phyloP scores from a whole-genome alignment of 2,329 filamentous ascomycete species.

The Emericellopsis atlantica region DNA sequence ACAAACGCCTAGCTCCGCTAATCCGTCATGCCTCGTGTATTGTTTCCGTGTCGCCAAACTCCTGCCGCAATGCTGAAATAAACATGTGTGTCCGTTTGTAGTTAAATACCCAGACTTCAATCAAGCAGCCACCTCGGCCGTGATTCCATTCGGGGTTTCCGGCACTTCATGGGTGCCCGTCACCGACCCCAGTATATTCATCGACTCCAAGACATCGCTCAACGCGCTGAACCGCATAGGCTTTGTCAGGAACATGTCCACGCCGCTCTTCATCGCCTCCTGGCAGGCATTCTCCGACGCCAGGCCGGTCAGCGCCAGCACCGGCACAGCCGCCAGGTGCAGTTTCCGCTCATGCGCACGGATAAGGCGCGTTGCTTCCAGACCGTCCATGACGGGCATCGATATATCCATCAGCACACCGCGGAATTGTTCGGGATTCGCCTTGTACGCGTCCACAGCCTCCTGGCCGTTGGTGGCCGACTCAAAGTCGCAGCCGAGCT shows the following conservation, averaged over 20 bases:
- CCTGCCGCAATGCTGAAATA: too few relatives aligned
- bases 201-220: slow-evolving; percentile 1
- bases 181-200: too few relatives aligned
- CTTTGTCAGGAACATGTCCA: slow-evolving; percentile 43
- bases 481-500: slow-evolving; percentile 14
- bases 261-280: slow-evolving; percentile 37
- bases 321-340: slow-evolving; percentile 24
- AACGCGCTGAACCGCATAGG: slow-evolving; percentile 32
- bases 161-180: too few relatives aligned
- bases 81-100: too few relatives aligned
- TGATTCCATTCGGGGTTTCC: too few relatives aligned
- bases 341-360: slow-evolving; percentile 31
- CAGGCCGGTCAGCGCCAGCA: slow-evolving; percentile 41
- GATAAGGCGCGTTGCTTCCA: slow-evolving; percentile 36
- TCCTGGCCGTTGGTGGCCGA: slow-evolving; percentile 20
- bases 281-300: slow-evolving; percentile 35
- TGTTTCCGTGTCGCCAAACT: too few relatives aligned
- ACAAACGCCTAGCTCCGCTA: too few relatives aligned
- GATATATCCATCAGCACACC: slow-evolving; percentile 35
- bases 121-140: too few relatives aligned
- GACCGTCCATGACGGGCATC: slow-evolving; percentile 44
- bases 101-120: too few relatives aligned
- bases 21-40: too few relatives aligned
- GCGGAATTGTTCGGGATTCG: slow-evolving; percentile 8
- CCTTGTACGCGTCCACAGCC: slow-evolving; percentile 16